Percentiles rank a stretch among this genome's conserved stretches.
These are phyloP conservation scores for Phascolomyces articulosus DNA, from an alignment of 371 early-diverging fungal species.

Conservation along the genomic window DNA sequence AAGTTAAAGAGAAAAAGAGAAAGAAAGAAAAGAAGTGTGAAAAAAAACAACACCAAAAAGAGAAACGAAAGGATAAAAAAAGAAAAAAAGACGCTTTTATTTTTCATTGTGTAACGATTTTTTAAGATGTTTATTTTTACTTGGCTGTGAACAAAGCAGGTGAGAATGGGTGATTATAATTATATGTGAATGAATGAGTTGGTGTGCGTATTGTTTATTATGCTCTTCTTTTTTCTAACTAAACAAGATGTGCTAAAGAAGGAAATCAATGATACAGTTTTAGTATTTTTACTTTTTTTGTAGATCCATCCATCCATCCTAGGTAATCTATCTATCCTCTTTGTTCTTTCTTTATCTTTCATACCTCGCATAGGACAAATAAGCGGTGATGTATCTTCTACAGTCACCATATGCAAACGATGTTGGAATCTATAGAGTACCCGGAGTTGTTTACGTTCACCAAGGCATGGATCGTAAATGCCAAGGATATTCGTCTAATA, in stretches of 20 bases:
- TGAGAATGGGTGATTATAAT: too few species aligned
- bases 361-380: conserved; percentile 87
- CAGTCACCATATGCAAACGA: conserved; percentile 79
- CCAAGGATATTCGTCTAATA: conserved; percentile 83
- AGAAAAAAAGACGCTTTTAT: not conserved
- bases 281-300: conserved; percentile 8
- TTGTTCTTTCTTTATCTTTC: not conserved
- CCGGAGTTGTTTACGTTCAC: conserved; percentile 79
- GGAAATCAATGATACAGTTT: conserved; percentile 13
- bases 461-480: conserved; percentile 96
- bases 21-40: too few species aligned
- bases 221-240: too few species aligned
- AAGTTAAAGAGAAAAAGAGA: conserved; percentile 1
- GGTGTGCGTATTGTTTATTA: too few species aligned
- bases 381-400: conserved; percentile 78
- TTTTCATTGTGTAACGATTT: conserved; percentile 8
- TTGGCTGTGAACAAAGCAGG: not conserved
- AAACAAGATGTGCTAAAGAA: conserved; percentile 30
- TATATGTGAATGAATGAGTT: too few species aligned
- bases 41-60: too few species aligned
- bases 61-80: too few species aligned
- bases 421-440: conserved; percentile 88
- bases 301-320: too few species aligned
- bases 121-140: conserved; percentile 6
- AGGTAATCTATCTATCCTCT: too few species aligned